phyloP scores from a whole-genome alignment of 495 filamentous ascomycete genomes.

The Aspergillus nanangensis region DNA sequence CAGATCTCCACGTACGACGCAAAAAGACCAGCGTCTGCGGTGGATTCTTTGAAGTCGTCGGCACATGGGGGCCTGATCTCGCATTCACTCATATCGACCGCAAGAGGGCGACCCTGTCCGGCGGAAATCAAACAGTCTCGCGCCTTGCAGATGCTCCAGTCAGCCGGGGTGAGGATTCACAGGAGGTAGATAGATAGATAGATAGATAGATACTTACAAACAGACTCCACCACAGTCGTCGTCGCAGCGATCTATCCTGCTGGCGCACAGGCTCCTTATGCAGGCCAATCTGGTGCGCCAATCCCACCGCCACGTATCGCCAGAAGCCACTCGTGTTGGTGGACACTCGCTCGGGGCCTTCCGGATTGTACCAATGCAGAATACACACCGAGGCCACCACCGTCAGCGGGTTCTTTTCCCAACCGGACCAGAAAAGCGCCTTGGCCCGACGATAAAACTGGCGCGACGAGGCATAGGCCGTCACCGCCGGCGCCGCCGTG shows the following conservation, averaged over 20 bases:
- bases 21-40: slow-evolving; percentile 12
- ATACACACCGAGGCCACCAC: slow-evolving; percentile 23
- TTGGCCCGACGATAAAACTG: slow-evolving; percentile 23
- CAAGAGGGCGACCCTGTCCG: slow-evolving; percentile 21
- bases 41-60: slow-evolving; percentile 18
- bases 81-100: slow-evolving; percentile 18
- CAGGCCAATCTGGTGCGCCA: slow-evolving; percentile 24
- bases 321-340: slow-evolving; percentile 25
- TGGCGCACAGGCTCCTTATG: slow-evolving; percentile 18
- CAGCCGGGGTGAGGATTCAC: no score
- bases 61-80: slow-evolving; percentile 15
- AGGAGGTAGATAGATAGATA: no score
- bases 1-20: slow-evolving; percentile 22
- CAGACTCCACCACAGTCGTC: slow-evolving; percentile 25
- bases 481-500: slow-evolving; percentile 18
- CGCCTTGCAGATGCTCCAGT: no score
- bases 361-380: slow-evolving; percentile 24
- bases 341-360: slow-evolving; percentile 21
- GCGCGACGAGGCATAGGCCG: slow-evolving; percentile 20
- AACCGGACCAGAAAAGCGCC: slow-evolving; percentile 23
- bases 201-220: slow-evolving; percentile 14
- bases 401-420: slow-evolving; percentile 22
- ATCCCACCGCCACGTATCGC: slow-evolving; percentile 21
- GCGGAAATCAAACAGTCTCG: slow-evolving; percentile 24
- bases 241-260: slow-evolving; percentile 14